Percentiles rank a stretch among this genome's conserved stretches.
These are phyloP conservation scores for Mycena leptocephala DNA, from an alignment of 768 basidiomycete species.

Conservation along the genomic window DNA sequence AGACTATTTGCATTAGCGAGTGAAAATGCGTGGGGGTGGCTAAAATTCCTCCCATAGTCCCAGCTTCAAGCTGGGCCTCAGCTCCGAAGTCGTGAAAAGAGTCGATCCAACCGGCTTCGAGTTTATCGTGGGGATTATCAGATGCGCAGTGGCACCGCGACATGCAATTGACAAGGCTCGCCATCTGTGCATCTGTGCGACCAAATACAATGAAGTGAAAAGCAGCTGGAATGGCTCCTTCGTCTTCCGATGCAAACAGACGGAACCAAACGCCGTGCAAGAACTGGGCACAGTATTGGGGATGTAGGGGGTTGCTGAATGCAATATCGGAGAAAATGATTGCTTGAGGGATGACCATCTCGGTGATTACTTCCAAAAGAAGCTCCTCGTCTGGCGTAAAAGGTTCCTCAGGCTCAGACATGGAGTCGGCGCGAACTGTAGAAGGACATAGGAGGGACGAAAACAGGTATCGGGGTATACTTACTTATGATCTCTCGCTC, in stretches of 20 bases:
- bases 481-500: too few species aligned
- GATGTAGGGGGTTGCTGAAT: not conserved
- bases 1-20: not conserved
- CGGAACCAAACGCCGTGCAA: conserved; percentile 3
- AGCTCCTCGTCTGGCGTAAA: conserved; percentile 1
- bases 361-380: not conserved
- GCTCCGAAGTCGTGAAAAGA: not conserved
- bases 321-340: conserved; percentile 1
- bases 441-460: too few species aligned
- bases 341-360: not conserved
- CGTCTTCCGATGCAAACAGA: conserved; percentile 3
- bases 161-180: not conserved
- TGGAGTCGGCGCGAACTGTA: not conserved
- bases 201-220: not conserved
- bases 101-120: not conserved
- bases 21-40: not conserved
- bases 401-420: not conserved
- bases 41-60: not conserved
- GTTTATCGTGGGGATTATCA: not conserved
- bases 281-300: not conserved
- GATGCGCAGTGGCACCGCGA: not conserved
- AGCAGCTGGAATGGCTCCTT: not conserved
- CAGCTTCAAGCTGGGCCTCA: not conserved
- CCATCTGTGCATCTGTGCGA: conserved; percentile 2
- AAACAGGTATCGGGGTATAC: too few species aligned